Evolutionary conservation across 441 rosid species (phyloP).

Genomic region (Daphne laureola): DNA sequence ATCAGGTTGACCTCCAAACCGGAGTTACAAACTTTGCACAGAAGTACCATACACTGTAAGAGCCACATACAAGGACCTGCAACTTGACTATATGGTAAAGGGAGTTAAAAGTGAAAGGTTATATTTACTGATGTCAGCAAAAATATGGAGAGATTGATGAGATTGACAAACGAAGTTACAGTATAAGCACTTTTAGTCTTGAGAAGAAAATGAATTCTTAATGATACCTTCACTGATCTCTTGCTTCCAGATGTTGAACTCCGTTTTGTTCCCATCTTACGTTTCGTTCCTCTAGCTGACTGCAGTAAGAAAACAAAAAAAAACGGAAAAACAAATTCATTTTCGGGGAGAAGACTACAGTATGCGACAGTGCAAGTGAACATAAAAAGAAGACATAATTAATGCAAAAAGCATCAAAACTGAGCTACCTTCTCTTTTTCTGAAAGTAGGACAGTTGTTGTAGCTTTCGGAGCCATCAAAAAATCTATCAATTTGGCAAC

Average conservation of each 20-base stretch:
- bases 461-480: constrained; percentile 73
- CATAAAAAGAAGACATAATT: neutral
- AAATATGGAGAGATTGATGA: no score
- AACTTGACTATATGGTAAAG: no score
- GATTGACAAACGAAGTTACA: no score
- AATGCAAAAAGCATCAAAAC: constrained; percentile 4
- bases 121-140: no score
- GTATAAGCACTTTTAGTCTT: no score
- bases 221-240: constrained; percentile 53
- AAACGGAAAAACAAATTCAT: constrained; percentile 4
- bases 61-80: no score
- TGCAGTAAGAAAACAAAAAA: constrained; percentile 20
- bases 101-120: no score
- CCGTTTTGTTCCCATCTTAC: constrained; percentile 52
- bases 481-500: constrained; percentile 62
- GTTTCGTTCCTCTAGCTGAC: constrained; percentile 64
- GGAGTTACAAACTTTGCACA: no score
- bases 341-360: neutral
- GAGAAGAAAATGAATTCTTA: no score
- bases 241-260: constrained; percentile 41
- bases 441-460: constrained; percentile 48
- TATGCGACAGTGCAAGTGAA: neutral
- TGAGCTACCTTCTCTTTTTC: constrained; percentile 59
- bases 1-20: no score
- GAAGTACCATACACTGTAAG: no score